Evolutionary conservation across 805 yeast species (phyloP).

Genomic region (Metschnikowia aberdeeniae): DNA sequence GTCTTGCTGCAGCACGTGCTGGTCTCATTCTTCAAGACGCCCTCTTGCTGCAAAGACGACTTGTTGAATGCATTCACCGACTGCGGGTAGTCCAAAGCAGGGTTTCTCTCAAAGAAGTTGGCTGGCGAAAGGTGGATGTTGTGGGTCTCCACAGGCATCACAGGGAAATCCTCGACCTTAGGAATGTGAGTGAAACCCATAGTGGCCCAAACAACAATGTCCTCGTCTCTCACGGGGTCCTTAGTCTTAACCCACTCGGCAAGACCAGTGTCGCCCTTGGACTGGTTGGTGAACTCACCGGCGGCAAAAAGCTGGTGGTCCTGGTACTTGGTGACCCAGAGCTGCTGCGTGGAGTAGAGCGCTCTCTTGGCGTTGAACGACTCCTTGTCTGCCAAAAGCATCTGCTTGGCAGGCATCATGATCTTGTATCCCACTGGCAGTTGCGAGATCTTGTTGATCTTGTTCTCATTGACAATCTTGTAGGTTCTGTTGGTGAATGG

Average conservation of each 20-base stretch:
- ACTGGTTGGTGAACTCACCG: conserved; percentile 84
- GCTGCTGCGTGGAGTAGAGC: conserved; percentile 66
- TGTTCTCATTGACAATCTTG: conserved; percentile 71
- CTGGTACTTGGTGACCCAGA: conserved; percentile 77
- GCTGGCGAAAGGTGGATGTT: conserved; percentile 60
- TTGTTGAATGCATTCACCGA: conserved; percentile 65
- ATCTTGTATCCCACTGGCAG: conserved; percentile 76
- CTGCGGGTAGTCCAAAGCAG: conserved; percentile 74
- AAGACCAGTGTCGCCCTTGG: conserved; percentile 64
- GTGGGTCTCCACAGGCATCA: conserved; percentile 81
- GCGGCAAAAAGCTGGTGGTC: conserved; percentile 75
- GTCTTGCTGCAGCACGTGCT: conserved; percentile 33
- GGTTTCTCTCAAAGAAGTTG: conserved; percentile 74
- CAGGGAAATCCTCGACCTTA: conserved; percentile 83
- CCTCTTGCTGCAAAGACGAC: conserved; percentile 40
- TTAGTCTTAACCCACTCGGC: conserved; percentile 66
- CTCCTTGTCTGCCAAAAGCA: conserved; percentile 62
- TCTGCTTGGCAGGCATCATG: conserved; percentile 69
- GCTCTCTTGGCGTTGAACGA: conserved; percentile 71
- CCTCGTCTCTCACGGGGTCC: conserved; percentile 69
- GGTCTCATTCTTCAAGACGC: conserved; percentile 19
- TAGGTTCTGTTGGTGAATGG: conserved; percentile 71
- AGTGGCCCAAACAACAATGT: conserved; percentile 77
- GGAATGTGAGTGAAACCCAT: conserved; percentile 80
- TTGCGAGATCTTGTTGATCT: conserved; percentile 63